Evolutionary conservation across 768 basidiomycete genomes (phyloP), one percentile per base, ranked within the genome.

Genomic region (Suillus discolor): DNA sequence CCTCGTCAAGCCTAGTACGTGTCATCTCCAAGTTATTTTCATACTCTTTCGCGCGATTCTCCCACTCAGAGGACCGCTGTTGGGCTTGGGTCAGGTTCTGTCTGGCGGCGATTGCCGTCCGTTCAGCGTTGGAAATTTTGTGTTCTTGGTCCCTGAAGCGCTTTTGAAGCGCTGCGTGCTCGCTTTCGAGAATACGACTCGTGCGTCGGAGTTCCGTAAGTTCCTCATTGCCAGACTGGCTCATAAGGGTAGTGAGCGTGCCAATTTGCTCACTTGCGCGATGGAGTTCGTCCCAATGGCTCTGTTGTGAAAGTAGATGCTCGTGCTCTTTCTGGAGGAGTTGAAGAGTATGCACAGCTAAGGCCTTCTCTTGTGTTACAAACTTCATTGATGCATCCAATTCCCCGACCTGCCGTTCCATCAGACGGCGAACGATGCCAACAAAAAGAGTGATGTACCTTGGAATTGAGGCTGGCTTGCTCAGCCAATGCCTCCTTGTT

Each of bases 41-140:
- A 51, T 84, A 83, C 67, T 92, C 90, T 71, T 88, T 88, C 23
- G 90, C 87, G 28, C 88, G 88, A 67, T 85, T 85, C 77, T 95
- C 93, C 92, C 91, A 94, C 70, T 95, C 93, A 4, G 85, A 78
- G 3, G 91, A 85, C 31, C 91, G 90, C 73, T 93, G 91, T 67
- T 94, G 90, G 25, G 90, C 88, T 68, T 90, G 88, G 25, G 83
- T 76, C 36, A 94, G 81, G 73, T 77, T 89, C 73, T 92, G 88
- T 51, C 86, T 85, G 3, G 86, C 82, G 20, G 87, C 77, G 28
- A 77, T 77, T 1, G 87, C 81, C 13, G 87, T 79, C 62, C 87
- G 85, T 55, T 94, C 92, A 70, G 80, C 86, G 69, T 85, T 89
- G 34, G 81, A 72, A 3, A 83, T 68, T 72, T 87, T 91, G 60